These are phyloP conservation scores for Rubroboletus satanas DNA, from an alignment of 768 basidiomycete genomes.

Conservation along the genomic window DNA sequence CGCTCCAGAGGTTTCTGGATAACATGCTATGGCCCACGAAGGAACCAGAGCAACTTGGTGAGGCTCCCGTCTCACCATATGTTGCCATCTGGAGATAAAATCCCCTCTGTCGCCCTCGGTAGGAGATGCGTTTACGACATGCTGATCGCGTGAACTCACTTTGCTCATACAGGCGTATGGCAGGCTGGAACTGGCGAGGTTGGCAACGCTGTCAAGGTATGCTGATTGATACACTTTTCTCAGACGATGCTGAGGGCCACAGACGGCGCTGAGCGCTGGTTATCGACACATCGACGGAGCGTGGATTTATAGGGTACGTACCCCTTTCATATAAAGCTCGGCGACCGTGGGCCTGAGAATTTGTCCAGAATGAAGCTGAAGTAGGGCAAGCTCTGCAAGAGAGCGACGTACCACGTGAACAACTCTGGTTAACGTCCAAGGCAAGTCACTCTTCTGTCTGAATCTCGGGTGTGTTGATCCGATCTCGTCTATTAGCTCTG, in stretches of 20 bases:
- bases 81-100: constrained; percentile 63
- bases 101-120: constrained; percentile 68
- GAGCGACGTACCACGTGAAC: constrained; percentile 56
- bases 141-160: constrained; percentile 1
- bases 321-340: not conserved
- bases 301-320: constrained; percentile 59
- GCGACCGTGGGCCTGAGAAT: constrained; percentile 2
- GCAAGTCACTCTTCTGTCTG: constrained; percentile 13
- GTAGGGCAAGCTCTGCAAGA: constrained; percentile 60
- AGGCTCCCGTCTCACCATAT: constrained; percentile 47
- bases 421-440: constrained; percentile 69
- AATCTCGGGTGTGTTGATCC: not conserved
- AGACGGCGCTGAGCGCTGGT: constrained; percentile 58
- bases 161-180: constrained; percentile 51
- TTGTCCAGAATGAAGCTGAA: constrained; percentile 60
- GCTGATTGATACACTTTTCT: not conserved
- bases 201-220: constrained; percentile 61
- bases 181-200: constrained; percentile 55
- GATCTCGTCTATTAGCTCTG: constrained; percentile 46
- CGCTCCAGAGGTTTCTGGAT: constrained; percentile 20
- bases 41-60: constrained; percentile 20
- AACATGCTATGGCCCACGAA: constrained; percentile 17
- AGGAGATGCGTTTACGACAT: constrained; percentile 3
- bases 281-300: constrained; percentile 75
- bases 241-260: not conserved